Conservation (phyloP, 208 protist genomes). For the Acanthamoeba quina region DNA sequence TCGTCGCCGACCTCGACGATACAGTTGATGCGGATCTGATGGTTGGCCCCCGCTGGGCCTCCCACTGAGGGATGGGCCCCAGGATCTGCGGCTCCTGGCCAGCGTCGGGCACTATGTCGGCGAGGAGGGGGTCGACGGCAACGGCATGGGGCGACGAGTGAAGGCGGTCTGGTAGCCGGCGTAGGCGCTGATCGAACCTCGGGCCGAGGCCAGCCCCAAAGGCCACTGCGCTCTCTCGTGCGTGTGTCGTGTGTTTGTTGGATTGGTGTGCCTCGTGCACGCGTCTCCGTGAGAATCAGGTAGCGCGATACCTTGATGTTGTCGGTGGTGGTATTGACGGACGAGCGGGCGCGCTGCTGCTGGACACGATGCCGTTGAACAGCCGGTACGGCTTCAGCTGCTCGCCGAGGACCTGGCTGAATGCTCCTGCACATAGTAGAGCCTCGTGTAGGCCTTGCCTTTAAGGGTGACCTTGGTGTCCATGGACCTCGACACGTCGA, state of each 20-base stretch:
- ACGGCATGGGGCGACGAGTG: background rate
- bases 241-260: too few relatives aligned
- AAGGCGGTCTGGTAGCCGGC: background rate
- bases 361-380: background rate
- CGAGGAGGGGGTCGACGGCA: background rate
- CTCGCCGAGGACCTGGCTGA: background rate
- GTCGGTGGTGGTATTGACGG: background rate
- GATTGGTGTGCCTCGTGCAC: too few relatives aligned
- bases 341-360: background rate
- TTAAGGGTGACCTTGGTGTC: background rate
- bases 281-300: too few relatives aligned
- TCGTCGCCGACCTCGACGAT: too few relatives aligned
- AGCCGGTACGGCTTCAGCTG: background rate
- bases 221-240: background rate
- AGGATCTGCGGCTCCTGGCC: background rate
- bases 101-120: constrained; percentile 2
- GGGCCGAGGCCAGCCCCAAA: background rate
- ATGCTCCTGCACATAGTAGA: background rate
- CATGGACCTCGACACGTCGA: background rate
- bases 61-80: background rate
- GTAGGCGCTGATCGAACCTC: background rate
- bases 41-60: background rate
- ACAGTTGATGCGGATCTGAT: constrained; percentile 1
- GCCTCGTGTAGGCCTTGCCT: background rate
- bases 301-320: background rate